These are phyloP conservation scores for Candida quercuum DNA, from an alignment of 805 yeast genomes.

Conservation along the genomic window DNA sequence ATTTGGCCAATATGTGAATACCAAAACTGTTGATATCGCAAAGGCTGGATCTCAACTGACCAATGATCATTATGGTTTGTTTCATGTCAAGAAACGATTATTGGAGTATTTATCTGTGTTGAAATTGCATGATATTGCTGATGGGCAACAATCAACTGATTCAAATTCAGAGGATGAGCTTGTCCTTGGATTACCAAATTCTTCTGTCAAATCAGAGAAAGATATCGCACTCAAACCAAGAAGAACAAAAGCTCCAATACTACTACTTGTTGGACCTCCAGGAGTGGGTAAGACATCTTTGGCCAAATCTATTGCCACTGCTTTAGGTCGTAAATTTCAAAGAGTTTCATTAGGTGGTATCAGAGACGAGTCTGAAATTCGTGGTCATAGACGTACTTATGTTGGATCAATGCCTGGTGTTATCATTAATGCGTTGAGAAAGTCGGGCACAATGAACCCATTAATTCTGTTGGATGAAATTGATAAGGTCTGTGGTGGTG, in stretches of 20 bases:
- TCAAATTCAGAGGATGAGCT: slow-evolving; percentile 18
- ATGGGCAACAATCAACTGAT: not conserved
- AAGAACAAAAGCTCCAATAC: slow-evolving; percentile 56
- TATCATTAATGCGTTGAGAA: slow-evolving; percentile 68
- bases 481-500: slow-evolving; percentile 66
- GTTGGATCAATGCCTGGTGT: slow-evolving; percentile 92
- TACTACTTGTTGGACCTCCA: slow-evolving; percentile 85
- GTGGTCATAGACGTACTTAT: slow-evolving; percentile 88
- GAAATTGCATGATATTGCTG: slow-evolving; percentile 38
- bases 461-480: slow-evolving; percentile 81
- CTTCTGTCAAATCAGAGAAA: slow-evolving; percentile 4
- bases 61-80: slow-evolving; percentile 74
- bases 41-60: slow-evolving; percentile 55
- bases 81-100: slow-evolving; percentile 66
- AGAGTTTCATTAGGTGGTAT: slow-evolving; percentile 83
- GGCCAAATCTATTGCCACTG: slow-evolving; percentile 74
- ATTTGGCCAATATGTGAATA: slow-evolving; percentile 34
- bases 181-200: slow-evolving; percentile 10
- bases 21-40: slow-evolving; percentile 38
- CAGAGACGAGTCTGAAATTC: slow-evolving; percentile 81
- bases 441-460: slow-evolving; percentile 75
- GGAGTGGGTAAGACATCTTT: slow-evolving; percentile 91
- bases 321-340: slow-evolving; percentile 71
- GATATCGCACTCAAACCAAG: slow-evolving; percentile 2
- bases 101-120: slow-evolving; percentile 77